Evolutionary conservation across 2,329 filamentous ascomycete genomes (phyloP), one percentile per base, ranked within the genome.

Genomic region (Colletotrichum shisoi): DNA sequence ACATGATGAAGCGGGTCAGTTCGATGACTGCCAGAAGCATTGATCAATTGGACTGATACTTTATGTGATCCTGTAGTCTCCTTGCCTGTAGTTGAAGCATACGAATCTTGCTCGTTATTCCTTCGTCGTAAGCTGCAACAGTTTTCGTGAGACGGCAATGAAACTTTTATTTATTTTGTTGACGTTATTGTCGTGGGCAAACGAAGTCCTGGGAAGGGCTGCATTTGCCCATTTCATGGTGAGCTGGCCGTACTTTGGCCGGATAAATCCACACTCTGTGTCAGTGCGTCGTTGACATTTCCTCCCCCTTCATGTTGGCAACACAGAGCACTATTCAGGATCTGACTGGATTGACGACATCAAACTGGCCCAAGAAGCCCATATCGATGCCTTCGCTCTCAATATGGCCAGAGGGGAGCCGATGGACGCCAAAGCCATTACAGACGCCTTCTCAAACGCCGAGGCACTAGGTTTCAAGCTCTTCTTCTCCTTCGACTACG

Each of bases 401-500:
- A 62, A 62, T 42, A 54, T 62, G 19, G 52, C 53, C 11, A 8
- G 34, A 7, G 53, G 34, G 39, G 54, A 46, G 4, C 24, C 19
- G 4, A 57, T 46, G 24, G 48, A 57, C 17, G 42, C 37, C 13
- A 46, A 46, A 5, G 31, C 31, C 46, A 24, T 15, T 27, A 15
- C 21, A 21, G n/a, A 9, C 7, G 54, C 39, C 27, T 59, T 64
- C 39, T 19, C 31, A 15, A 64, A 70, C 13, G 70, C 69, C 1
- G 60, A 61, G 13, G 34, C 42, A n/a, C 44, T 40, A 7, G 53
- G 56, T 19, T 71, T 80, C 70, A 74, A 75, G 60, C 69, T 80
- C 12, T 79, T 82, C 73, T 75, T 81, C 61, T 80, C 78, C 2
- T 81, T 82, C 58, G 79, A 81, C 72, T 79, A 79, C 70, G 68